Conservation (phyloP, 2,329 filamentous ascomycete species). For the Huntiella moniliformis region DNA sequence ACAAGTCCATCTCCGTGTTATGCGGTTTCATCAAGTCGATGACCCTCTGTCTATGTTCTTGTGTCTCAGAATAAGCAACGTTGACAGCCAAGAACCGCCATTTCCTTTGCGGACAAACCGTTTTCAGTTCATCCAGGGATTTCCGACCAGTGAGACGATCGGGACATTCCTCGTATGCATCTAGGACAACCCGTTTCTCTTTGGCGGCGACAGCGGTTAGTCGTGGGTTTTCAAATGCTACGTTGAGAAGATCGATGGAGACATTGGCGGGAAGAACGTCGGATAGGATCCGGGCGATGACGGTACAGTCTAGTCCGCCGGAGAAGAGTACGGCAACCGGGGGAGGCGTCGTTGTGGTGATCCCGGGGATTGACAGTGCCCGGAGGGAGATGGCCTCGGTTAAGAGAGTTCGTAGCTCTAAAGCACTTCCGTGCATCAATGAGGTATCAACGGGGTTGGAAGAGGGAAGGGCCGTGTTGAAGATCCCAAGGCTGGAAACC, state of each 20-base stretch:
- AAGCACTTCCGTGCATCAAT: neutral
- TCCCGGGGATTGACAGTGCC: constrained; percentile 41
- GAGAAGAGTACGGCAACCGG: constrained; percentile 75
- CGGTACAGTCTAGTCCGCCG: constrained; percentile 79
- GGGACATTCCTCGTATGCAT: constrained; percentile 64
- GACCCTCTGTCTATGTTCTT: constrained; percentile 48
- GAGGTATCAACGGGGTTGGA: neutral
- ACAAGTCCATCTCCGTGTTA: constrained; percentile 97
- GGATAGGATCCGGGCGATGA: constrained; percentile 64
- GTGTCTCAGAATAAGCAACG: constrained; percentile 58
- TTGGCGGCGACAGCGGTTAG: constrained; percentile 36
- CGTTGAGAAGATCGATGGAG: constrained; percentile 74
- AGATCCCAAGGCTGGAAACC: constrained; percentile 34
- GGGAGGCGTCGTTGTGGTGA: neutral
- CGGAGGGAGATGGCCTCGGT: constrained; percentile 37
- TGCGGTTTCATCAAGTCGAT: constrained; percentile 73
- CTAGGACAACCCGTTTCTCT: constrained; percentile 17
- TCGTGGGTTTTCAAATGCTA: constrained; percentile 88
- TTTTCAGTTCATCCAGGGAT: constrained; percentile 56
- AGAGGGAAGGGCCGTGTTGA: constrained; percentile 28
- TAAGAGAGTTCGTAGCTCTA: neutral
- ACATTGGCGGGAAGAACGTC: constrained; percentile 52
- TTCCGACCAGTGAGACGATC: constrained; percentile 74
- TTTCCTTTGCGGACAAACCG: constrained; percentile 45
- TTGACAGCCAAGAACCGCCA: constrained; percentile 80